Percentiles rank a stretch among this genome's conserved stretches.
phyloP scores from a whole-genome alignment of 441 rosid species.

The Gossypium aridum region DNA sequence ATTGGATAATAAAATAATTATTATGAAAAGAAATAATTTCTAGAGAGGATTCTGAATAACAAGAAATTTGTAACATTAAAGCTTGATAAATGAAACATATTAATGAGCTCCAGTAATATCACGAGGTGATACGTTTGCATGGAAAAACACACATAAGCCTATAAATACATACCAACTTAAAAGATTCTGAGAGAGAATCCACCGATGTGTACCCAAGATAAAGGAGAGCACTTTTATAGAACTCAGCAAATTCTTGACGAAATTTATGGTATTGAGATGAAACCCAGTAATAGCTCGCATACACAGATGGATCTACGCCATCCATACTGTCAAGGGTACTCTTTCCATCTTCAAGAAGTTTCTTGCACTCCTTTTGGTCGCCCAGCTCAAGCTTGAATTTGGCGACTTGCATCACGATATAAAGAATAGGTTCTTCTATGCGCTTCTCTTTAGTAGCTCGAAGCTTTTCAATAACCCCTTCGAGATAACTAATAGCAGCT shows the following conservation, averaged over 20 bases:
- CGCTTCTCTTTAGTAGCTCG: conserved; percentile 65
- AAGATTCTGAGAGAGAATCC: conserved; percentile 87
- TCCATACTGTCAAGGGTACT: conserved; percentile 85
- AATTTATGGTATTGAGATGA: conserved; percentile 76
- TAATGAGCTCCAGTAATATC: neutral
- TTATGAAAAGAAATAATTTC: neutral
- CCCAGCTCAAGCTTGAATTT: conserved; percentile 77
- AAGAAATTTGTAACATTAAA: neutral
- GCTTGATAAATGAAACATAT: neutral
- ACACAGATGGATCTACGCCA: conserved; percentile 94
- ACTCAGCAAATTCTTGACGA: conserved; percentile 85
- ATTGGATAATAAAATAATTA: neutral
- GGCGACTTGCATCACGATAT: conserved; percentile 80
- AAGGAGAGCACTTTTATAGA: conserved; percentile 83
- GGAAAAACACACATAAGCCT: neutral
- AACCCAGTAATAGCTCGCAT: conserved; percentile 87
- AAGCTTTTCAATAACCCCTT: conserved; percentile 85
- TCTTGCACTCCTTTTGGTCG: conserved; percentile 82
- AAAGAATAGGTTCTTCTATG: conserved; percentile 77
- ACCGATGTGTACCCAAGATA: conserved; percentile 89
- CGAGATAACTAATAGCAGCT: conserved; percentile 70
- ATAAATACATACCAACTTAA: conserved; percentile 65
- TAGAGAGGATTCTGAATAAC: neutral
- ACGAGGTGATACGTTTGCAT: neutral
- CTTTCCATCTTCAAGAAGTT: conserved; percentile 79